Percentiles rank a stretch among this genome's conserved stretches.
These are phyloP conservation scores for Pythium brassicae DNA, from an alignment of 352 stramenopile genomes.

Conservation along the genomic window DNA sequence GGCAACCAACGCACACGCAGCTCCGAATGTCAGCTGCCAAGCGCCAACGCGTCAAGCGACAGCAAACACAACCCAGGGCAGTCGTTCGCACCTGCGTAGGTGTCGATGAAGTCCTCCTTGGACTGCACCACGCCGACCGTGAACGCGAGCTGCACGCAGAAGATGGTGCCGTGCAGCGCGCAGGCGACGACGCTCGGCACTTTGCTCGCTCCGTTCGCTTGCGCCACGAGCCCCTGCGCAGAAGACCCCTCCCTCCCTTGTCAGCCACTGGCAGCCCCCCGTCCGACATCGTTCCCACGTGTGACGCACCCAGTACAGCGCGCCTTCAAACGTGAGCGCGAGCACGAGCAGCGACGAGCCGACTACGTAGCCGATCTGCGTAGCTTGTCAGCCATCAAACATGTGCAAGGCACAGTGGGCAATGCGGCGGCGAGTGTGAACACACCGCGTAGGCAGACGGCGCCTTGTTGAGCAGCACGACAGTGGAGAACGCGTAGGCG, in stretches of 20 bases:
- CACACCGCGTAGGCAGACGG: slow-evolving; percentile 71
- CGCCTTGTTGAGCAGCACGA: slow-evolving; percentile 78
- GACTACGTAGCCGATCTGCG: slow-evolving; percentile 70
- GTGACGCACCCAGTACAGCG: slow-evolving; percentile 59
- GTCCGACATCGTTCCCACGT: no score
- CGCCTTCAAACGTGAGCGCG: slow-evolving; percentile 59
- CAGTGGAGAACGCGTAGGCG: slow-evolving; percentile 67
- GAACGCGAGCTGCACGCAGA: slow-evolving; percentile 51
- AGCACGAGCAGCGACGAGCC: slow-evolving; percentile 63
- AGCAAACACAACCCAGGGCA: not conserved
- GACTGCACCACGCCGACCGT: slow-evolving; percentile 63
- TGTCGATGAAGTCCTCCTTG: slow-evolving; percentile 84
- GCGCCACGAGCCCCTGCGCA: slow-evolving; percentile 33
- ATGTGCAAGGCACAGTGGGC: not conserved
- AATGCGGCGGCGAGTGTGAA: no score
- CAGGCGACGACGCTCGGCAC: slow-evolving; percentile 44
- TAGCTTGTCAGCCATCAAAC: slow-evolving; percentile 1
- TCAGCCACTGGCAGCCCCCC: no score
- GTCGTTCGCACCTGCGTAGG: slow-evolving; percentile 53
- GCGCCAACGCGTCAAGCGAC: not conserved
- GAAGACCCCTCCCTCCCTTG: not conserved
- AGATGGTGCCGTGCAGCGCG: slow-evolving; percentile 48
- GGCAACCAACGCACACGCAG: not conserved
- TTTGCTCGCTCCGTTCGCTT: slow-evolving; percentile 22
- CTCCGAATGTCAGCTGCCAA: not conserved